Percentiles rank a stretch among this genome's conserved stretches.
These are phyloP conservation scores for Trichoderma asperellum DNA, from an alignment of 2,329 filamentous ascomycete genomes.

Conservation along the genomic window DNA sequence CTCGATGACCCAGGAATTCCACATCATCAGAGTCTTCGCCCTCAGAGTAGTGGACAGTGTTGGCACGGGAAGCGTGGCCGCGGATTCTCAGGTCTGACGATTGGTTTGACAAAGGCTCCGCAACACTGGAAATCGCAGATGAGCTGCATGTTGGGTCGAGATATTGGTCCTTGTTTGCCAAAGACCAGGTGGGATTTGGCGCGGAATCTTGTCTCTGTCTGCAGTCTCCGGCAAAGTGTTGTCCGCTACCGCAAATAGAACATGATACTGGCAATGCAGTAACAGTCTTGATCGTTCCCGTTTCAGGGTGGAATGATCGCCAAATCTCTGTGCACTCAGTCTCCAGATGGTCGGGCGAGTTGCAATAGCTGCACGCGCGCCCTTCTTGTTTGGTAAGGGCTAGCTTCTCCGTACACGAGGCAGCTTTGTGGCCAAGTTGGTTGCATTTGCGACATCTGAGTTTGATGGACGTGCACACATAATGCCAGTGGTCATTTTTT, in stretches of 20 bases:
- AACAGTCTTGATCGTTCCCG: conserved; percentile 52
- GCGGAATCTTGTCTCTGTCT: conserved; percentile 32
- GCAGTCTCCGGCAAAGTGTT: conserved; percentile 64
- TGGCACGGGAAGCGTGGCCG: conserved; percentile 42
- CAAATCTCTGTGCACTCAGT: conserved; percentile 63
- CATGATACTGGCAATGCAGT: conserved; percentile 56
- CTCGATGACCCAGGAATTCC: conserved; percentile 47
- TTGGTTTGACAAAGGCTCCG: conserved; percentile 32
- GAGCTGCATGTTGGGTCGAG: conserved; percentile 50
- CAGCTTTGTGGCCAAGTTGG: conserved; percentile 61
- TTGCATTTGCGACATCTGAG: conserved; percentile 63
- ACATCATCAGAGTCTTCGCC: conserved; percentile 54
- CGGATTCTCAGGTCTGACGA: conserved; percentile 41
- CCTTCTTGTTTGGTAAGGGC: conserved; percentile 55
- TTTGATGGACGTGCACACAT: conserved; percentile 54
- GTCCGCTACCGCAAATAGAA: conserved; percentile 57
- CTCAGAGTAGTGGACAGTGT: conserved; percentile 52
- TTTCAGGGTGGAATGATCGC: conserved; percentile 56
- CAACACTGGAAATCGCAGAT: conserved; percentile 45
- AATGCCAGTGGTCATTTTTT: conserved; percentile 51
- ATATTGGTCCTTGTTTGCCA: conserved; percentile 53
- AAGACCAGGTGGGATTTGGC: conserved; percentile 56
- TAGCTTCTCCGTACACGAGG: conserved; percentile 61
- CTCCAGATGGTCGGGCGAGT: conserved; percentile 60
- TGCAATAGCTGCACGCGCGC: conserved; percentile 65